Conservation (phyloP, 345 rosid species). For the Psidium friedrichsthalianum region DNA sequence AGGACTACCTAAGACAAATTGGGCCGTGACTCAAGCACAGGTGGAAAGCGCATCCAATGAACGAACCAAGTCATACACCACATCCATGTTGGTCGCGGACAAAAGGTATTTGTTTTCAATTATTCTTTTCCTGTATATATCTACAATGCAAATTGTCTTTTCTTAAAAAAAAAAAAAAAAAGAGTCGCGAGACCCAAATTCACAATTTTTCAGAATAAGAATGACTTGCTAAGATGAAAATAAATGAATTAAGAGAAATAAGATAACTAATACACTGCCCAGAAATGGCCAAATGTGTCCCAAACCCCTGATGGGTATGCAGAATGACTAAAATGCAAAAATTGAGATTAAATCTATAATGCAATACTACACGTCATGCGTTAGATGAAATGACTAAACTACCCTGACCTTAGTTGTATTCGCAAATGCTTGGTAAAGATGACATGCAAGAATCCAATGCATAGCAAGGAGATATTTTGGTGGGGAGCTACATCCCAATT, state of each 20-base stretch:
- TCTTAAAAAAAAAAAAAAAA: neutral
- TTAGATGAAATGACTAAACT: neutral
- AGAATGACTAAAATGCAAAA: neutral
- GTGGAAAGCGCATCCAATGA: neutral
- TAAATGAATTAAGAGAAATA: neutral
- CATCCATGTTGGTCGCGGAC: neutral
- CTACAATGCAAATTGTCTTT: neutral
- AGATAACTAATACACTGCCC: neutral
- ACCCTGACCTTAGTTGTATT: neutral
- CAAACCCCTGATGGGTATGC: neutral
- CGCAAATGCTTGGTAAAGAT: neutral
- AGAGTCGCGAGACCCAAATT: neutral
- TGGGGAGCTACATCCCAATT: neutral
- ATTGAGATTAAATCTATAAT: neutral
- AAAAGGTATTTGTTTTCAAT: neutral
- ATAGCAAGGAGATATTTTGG: neutral
- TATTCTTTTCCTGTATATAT: neutral
- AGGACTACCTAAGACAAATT: neutral
- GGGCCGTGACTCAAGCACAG: neutral
- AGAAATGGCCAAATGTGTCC: neutral
- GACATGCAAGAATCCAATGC: neutral
- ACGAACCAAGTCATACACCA: neutral
- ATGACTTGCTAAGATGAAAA: neutral
- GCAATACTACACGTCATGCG: neutral
- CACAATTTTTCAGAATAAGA: neutral